Evolutionary conservation across 257 asterid species (phyloP), one percentile per base, ranked within the genome.

Genomic region (Ophiorrhiza pumila): DNA sequence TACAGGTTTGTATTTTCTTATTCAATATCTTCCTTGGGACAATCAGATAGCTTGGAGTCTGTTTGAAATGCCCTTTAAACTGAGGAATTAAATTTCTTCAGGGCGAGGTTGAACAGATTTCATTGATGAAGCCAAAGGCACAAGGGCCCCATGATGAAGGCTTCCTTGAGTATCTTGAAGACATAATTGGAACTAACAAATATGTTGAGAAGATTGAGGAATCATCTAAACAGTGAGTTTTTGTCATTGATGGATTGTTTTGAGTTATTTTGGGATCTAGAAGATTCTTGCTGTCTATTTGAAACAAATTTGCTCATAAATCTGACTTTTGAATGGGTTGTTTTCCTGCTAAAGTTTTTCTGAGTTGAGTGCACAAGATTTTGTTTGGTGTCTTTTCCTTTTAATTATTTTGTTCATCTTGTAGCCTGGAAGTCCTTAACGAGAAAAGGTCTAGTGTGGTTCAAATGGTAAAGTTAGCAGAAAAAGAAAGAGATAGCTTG

Each of bases 101-200:
- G 99, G 99, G 99, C 25, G 99, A 95, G 86, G 99, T 95, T 52
- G 99, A 95, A 80, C 99, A 95, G 81, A 95, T 95, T 76, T 95
- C 99, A 32, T 83, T 95, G 71, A 95, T 95, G 99, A 95, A 90
- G 85, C 98, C 99, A 47, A 95, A 87, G 84, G 96, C 94, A 78
- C 98, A 92, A 77, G 99, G 99, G 34, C 91, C 99, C 65, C 99
- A 95, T 68, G 99, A 95, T 80, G 99, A 95, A 81, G 98, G 99
- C 53, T 95, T 95, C 85, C 97, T 92, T 10, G 99, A 95, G 86
- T 95, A 95, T 83, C 92, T 95, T 15, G 98, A 95, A 87, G 99
- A 95, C 81, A 95, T 95, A 69, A 92, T 95, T 76, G 98, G 99
- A 80, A 95, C 99, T 63, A 80, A 89, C 87, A 92, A 90, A 89